A percentile compares a stretch with the other conserved stretches of the same genome.
Conservation (phyloP, 2,329 filamentous ascomycete genomes). For the Ceratocystis papillata region DNA sequence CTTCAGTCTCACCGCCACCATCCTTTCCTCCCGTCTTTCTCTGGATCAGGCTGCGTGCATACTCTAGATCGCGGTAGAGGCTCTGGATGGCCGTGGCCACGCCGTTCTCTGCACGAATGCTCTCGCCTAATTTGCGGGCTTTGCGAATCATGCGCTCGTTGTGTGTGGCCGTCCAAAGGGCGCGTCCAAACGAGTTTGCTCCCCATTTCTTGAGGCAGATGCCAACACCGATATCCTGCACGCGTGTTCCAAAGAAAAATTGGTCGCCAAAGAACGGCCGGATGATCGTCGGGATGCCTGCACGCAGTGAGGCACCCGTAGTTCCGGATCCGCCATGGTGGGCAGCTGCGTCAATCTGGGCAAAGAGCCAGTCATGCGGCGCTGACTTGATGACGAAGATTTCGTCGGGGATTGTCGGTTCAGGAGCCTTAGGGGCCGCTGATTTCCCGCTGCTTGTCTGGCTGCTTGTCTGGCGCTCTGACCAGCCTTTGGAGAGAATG, state of each 20-base stretch:
- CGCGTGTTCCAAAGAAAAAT: constrained; percentile 82
- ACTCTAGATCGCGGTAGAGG: constrained; percentile 90
- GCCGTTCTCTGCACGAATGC: constrained; percentile 83
- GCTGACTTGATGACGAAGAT: constrained; percentile 83
- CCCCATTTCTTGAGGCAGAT: constrained; percentile 83
- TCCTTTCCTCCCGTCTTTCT: constrained; percentile 41
- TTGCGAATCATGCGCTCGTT: constrained; percentile 86
- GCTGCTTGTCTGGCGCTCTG: constrained; percentile 54
- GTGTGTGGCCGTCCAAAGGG: constrained; percentile 83
- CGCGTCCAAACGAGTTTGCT: constrained; percentile 70
- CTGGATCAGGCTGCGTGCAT: constrained; percentile 71
- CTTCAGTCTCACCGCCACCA: constrained; percentile 40
- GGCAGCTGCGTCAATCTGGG: constrained; percentile 82
- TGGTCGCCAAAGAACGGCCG: constrained; percentile 97
- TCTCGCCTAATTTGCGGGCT: constrained; percentile 68
- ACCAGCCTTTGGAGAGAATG: constrained; percentile 95
- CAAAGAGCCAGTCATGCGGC: constrained; percentile 94
- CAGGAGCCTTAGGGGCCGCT: constrained; percentile 39
- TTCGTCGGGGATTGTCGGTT: constrained; percentile 60
- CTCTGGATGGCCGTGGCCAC: constrained; percentile 83
- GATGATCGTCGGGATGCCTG: constrained; percentile 86
- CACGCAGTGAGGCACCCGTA: constrained; percentile 81
- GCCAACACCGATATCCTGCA: constrained; percentile 89
- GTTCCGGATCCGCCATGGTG: constrained; percentile 94
- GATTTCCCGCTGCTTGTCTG: constrained; percentile 36